A percentile compares a stretch with the other conserved stretches of the same genome.
These are phyloP conservation scores for Trichosporon asahii DNA, from an alignment of 1,284 basidiomycete species.

Conservation along the genomic window DNA sequence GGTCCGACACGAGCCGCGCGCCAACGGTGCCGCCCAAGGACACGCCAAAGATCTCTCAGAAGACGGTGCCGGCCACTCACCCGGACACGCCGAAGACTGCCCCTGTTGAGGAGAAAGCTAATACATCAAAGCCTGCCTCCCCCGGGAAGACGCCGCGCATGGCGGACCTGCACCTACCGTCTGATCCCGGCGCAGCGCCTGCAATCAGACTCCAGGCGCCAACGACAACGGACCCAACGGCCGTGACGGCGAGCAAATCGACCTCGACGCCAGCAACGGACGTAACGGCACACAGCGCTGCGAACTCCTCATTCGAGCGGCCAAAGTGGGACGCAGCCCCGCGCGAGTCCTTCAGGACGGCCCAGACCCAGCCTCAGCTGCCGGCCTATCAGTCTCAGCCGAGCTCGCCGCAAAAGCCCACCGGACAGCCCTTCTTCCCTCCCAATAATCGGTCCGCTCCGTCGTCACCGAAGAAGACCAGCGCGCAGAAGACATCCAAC, in stretches of 20 bases:
- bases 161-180: background rate
- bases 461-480: background rate
- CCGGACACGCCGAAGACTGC: background rate
- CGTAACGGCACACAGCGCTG: background rate
- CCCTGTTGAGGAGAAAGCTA: background rate
- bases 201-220: background rate
- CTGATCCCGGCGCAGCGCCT: background rate
- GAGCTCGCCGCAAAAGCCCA: background rate
- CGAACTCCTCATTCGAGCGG: background rate
- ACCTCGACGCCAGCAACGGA: background rate
- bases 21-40: background rate
- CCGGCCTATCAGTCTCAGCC: constrained; percentile 8
- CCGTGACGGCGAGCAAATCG: background rate
- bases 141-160: background rate
- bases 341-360: background rate
- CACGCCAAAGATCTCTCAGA: constrained; percentile 58
- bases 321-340: background rate
- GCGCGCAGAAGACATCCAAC: background rate
- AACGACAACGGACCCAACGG: background rate
- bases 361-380: background rate
- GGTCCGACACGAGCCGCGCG: background rate
- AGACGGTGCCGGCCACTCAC: background rate
- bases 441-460: background rate
- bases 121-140: background rate
- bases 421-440: background rate